phyloP scores from a whole-genome alignment of 2,329 filamentous ascomycete genomes.

The Phaeoacremonium minimum region DNA sequence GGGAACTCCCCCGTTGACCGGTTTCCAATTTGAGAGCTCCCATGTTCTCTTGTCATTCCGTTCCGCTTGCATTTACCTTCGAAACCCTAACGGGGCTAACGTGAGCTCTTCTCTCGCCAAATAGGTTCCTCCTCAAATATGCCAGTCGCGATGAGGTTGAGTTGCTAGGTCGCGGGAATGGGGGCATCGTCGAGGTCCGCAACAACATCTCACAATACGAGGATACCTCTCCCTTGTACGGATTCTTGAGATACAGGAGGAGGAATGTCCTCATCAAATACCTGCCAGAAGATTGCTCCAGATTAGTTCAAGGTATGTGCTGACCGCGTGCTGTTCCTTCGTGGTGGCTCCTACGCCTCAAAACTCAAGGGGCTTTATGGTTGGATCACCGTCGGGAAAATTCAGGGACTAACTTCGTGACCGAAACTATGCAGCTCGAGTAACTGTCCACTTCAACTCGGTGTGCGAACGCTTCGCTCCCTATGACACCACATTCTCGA shows the following conservation, averaged over 20 bases:
- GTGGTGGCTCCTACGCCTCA: slow-evolving; percentile 1
- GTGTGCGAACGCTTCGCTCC: slow-evolving; percentile 72
- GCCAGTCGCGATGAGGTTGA: slow-evolving; percentile 82
- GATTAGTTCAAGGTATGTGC: slow-evolving; percentile 80
- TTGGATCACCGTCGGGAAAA: too few species aligned
- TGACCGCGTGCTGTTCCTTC: slow-evolving; percentile 2
- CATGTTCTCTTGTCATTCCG: too few species aligned
- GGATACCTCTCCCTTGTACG: slow-evolving; percentile 85
- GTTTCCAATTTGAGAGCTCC: too few species aligned
- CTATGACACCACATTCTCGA: slow-evolving; percentile 79
- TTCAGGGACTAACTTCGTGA: slow-evolving; percentile 14
- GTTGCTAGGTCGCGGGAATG: slow-evolving; percentile 69
- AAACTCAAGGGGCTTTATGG: too few species aligned
- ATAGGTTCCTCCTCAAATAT: slow-evolving; percentile 93
- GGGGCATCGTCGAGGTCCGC: slow-evolving; percentile 80
- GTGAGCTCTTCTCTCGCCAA: too few species aligned
- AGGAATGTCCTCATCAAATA: slow-evolving; percentile 91
- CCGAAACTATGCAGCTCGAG: slow-evolving; percentile 60
- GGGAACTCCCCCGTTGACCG: too few species aligned
- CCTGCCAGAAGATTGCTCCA: slow-evolving; percentile 83
- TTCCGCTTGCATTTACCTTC: too few species aligned
- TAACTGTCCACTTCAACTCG: slow-evolving; percentile 67
- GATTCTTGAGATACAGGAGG: slow-evolving; percentile 83
- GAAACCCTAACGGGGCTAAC: too few species aligned
- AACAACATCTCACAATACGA: slow-evolving; percentile 73